Percentiles rank a stretch among this genome's conserved stretches.
These are phyloP conservation scores for Gynostemma pentaphyllum DNA, from an alignment of 306 rosid species.

Conservation along the genomic window DNA sequence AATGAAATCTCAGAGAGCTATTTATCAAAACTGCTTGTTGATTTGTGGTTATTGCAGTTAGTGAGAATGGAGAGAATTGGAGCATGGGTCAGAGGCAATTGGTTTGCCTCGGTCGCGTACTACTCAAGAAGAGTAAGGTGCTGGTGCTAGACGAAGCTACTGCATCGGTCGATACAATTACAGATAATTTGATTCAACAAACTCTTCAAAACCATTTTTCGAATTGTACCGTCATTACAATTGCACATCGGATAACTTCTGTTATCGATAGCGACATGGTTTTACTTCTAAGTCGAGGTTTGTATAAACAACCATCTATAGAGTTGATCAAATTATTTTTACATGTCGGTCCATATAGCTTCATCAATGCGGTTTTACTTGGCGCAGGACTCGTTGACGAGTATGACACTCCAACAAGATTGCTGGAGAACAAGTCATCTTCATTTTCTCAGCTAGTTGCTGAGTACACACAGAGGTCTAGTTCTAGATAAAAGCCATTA, in stretches of 20 bases:
- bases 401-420: slow-evolving; percentile 43
- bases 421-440: slow-evolving; percentile 62
- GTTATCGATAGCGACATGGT: slow-evolving; percentile 74
- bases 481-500: slow-evolving; percentile 14
- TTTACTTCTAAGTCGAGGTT: slow-evolving; percentile 67
- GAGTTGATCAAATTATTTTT: neutral
- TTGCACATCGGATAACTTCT: slow-evolving; percentile 83
- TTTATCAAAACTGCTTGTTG: neutral
- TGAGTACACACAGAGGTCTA: slow-evolving; percentile 60
- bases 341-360: neutral
- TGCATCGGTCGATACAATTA: slow-evolving; percentile 80
- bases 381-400: slow-evolving; percentile 66
- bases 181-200: slow-evolving; percentile 76
- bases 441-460: slow-evolving; percentile 74
- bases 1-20: neutral
- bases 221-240: slow-evolving; percentile 53
- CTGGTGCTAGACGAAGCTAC: slow-evolving; percentile 92
- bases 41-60: slow-evolving; percentile 27
- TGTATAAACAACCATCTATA: neutral
- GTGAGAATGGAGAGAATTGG: slow-evolving; percentile 89
- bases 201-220: slow-evolving; percentile 56
- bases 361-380: neutral
- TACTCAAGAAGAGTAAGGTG: slow-evolving; percentile 70
- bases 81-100: slow-evolving; percentile 93
- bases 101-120: slow-evolving; percentile 78